Evolutionary conservation across 371 early-diverging fungal species (phyloP).

Genomic region (Rhizopus sp.): DNA sequence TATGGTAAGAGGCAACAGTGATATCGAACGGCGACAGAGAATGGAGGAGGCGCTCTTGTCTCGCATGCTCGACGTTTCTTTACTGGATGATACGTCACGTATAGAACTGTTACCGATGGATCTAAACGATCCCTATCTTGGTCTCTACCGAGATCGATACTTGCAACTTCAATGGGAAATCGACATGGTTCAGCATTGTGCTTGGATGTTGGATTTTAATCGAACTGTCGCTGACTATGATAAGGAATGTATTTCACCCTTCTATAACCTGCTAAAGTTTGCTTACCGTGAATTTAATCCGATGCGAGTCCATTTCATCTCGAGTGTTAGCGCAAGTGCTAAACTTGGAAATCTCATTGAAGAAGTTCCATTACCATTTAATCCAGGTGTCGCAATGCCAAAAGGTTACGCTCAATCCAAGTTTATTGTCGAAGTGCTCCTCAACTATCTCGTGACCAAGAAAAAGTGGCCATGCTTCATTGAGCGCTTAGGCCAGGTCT

Average conservation of each 20-base stretch:
- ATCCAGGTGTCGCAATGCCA: slow-evolving; percentile 28
- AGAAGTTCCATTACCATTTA: slow-evolving; percentile 23
- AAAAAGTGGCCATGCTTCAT: slow-evolving; percentile 42
- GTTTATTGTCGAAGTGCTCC: slow-evolving; percentile 34
- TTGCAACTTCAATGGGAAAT: slow-evolving; percentile 21
- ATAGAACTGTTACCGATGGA: slow-evolving; percentile 18
- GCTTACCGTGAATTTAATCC: slow-evolving; percentile 21
- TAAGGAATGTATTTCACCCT: slow-evolving; percentile 25
- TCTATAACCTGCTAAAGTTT: slow-evolving; percentile 32
- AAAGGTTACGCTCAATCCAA: slow-evolving; percentile 48
- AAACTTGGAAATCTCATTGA: slow-evolving; percentile 1
- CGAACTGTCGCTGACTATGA: slow-evolving; percentile 32
- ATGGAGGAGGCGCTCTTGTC: slow-evolving; percentile 24
- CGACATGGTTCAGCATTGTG: slow-evolving; percentile 30
- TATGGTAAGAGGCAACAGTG: slow-evolving; percentile 25
- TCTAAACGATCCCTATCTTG: slow-evolving; percentile 22
- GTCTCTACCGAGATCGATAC: slow-evolving; percentile 21
- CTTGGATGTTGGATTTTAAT: slow-evolving; percentile 33
- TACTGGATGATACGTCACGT: slow-evolving; percentile 1
- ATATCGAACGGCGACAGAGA: slow-evolving; percentile 11
- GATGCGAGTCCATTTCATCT: slow-evolving; percentile 32
- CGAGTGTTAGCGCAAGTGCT: slow-evolving; percentile 24
- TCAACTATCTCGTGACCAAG: slow-evolving; percentile 17
- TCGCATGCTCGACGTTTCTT: slow-evolving; percentile 20
- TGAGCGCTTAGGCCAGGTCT: slow-evolving; percentile 49